Percentiles rank a stretch among this genome's conserved stretches.
These are phyloP conservation scores for Dillenia turbinata DNA, from an alignment of 164 flowering plant genomes.

Conservation along the genomic window DNA sequence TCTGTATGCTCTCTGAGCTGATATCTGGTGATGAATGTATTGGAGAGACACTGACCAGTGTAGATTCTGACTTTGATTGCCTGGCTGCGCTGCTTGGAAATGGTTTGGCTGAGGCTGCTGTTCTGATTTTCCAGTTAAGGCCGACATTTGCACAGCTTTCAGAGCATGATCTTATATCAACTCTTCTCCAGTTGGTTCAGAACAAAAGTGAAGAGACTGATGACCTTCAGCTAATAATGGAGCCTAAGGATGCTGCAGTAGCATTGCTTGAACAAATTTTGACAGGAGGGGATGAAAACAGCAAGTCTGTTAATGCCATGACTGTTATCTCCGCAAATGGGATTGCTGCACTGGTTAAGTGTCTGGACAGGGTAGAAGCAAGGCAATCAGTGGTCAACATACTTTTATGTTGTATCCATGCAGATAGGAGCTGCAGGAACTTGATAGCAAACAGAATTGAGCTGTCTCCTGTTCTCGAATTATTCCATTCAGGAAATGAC, in stretches of 20 bases:
- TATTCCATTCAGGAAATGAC: constrained; percentile 65
- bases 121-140: constrained; percentile 51
- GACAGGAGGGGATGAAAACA: constrained; percentile 57
- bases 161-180: constrained; percentile 44
- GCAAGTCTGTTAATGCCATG: constrained; percentile 39
- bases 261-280: constrained; percentile 58
- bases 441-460: constrained; percentile 53
- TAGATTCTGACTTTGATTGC: constrained; percentile 64
- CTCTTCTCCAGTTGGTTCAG: constrained; percentile 46
- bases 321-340: constrained; percentile 46
- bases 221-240: constrained; percentile 40
- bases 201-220: constrained; percentile 34
- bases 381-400: constrained; percentile 43
- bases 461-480: constrained; percentile 52
- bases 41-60: constrained; percentile 49
- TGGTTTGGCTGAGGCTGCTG: constrained; percentile 69
- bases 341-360: constrained; percentile 47
- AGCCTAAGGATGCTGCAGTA: constrained; percentile 68
- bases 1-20: constrained; percentile 63
- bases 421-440: constrained; percentile 50
- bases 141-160: constrained; percentile 52
- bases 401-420: constrained; percentile 54
- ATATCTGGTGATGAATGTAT: constrained; percentile 49
- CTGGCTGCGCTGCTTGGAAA: constrained; percentile 59
- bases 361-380: constrained; percentile 43